Conservation (phyloP, 2,329 filamentous ascomycete genomes). For the Arthrobotrys conoides region DNA sequence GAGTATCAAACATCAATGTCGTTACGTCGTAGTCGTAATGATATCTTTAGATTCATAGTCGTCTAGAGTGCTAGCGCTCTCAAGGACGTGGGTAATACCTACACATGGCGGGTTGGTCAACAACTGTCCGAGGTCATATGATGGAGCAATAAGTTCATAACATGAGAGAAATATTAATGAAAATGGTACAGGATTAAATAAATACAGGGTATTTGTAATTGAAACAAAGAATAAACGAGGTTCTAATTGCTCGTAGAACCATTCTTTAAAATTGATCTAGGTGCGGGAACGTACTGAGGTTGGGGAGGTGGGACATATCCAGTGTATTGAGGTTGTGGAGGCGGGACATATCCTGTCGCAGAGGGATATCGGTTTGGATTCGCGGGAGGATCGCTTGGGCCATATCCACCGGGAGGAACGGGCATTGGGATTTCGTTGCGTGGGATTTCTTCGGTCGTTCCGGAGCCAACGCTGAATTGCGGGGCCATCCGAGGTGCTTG, state of each 20-base stretch:
- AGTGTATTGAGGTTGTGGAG: conserved; percentile 35
- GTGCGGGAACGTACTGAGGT: conserved; percentile 59
- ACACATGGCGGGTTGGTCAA: conserved; percentile 56
- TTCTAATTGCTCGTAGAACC: conserved; percentile 55
- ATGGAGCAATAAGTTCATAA: conserved; percentile 24
- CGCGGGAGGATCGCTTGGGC: conserved; percentile 27
- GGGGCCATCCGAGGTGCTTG: conserved; percentile 54
- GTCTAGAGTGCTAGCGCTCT: conserved; percentile 42
- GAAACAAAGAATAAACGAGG: conserved; percentile 10
- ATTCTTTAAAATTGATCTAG: conserved; percentile 61
- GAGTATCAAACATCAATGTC: conserved; percentile 34
- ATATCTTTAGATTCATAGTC: conserved; percentile 32
- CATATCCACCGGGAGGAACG: conserved; percentile 56
- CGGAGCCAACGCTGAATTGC: conserved; percentile 50
- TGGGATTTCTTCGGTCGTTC: conserved; percentile 59
- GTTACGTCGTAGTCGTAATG: conserved; percentile 44
- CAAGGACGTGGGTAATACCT: conserved; percentile 57
- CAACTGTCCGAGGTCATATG: conserved; percentile 37
- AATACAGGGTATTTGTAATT: conserved; percentile 25
- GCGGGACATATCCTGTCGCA: conserved; percentile 53
- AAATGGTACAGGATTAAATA: conserved; percentile 25
- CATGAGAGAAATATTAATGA: neutral
- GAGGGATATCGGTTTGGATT: conserved; percentile 49
- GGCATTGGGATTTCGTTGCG: conserved; percentile 59
- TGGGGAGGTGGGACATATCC: conserved; percentile 57